A percentile compares a stretch with the other conserved stretches of the same genome.
Conservation (phyloP, 192 early-diverging fungal genomes). For the Chytriomyces hyalinus region DNA sequence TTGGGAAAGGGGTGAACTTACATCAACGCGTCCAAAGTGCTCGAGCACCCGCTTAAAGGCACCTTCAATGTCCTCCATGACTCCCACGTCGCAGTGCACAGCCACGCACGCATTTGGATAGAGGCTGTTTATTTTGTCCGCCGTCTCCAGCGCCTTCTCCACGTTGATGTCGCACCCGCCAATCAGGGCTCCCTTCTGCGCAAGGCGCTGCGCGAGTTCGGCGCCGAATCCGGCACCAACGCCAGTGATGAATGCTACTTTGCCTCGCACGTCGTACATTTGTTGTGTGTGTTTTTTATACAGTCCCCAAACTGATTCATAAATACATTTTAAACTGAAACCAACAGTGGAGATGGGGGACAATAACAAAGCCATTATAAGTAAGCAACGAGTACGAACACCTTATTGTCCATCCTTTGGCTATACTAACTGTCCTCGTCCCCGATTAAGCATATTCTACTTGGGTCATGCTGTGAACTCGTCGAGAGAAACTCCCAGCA, state of each 20-base stretch:
- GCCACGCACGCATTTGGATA: constrained; percentile 56
- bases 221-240: constrained; percentile 29
- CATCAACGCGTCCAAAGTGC: constrained; percentile 61
- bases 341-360: neutral
- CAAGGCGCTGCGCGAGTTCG: constrained; percentile 20
- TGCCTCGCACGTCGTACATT: constrained; percentile 19
- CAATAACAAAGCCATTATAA: too few relatives aligned
- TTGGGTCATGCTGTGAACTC: too few relatives aligned
- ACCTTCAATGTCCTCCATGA: constrained; percentile 63
- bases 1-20: constrained; percentile 2
- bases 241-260: constrained; percentile 36
- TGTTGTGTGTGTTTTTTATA: neutral
- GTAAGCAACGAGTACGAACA: too few relatives aligned
- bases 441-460: too few relatives aligned
- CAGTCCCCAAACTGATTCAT: neutral
- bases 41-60: constrained; percentile 65
- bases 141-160: neutral
- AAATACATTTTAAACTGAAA: neutral
- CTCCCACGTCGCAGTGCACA: constrained; percentile 64
- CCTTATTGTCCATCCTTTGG: too few relatives aligned
- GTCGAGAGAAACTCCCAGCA: too few relatives aligned
- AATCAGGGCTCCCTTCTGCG: constrained; percentile 21
- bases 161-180: constrained; percentile 3
- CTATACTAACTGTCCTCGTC: too few relatives aligned
- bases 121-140: constrained; percentile 2